phyloP scores from a whole-genome alignment of 179 eudicot genomes.

The Drosera spatulata region DNA sequence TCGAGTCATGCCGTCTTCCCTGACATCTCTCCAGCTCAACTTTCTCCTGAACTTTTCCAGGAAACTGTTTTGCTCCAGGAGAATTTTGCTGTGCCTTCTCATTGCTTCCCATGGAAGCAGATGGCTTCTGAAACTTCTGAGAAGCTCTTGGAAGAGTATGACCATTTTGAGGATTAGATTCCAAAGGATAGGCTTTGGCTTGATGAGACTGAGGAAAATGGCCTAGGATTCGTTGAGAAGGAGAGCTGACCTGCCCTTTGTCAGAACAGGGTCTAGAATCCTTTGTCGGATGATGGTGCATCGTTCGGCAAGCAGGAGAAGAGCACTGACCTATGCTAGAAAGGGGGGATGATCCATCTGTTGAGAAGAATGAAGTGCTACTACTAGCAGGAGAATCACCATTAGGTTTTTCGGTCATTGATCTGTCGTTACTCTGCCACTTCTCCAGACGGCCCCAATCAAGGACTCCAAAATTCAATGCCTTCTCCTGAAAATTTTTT shows the following conservation, averaged over 20 bases:
- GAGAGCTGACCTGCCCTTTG: constrained; percentile 27
- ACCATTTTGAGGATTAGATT: constrained; percentile 10
- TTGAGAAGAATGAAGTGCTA: constrained; percentile 41
- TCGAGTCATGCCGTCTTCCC: constrained; percentile 16
- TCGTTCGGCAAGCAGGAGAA: constrained; percentile 41
- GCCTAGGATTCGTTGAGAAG: constrained; percentile 28
- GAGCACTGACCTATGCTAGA: constrained; percentile 41
- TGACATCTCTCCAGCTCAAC: constrained; percentile 17
- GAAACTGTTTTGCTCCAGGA: constrained; percentile 16
- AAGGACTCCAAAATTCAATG: constrained; percentile 77
- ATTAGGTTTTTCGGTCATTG: constrained; percentile 14
- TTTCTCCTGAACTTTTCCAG: constrained; percentile 9
- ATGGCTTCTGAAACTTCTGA: constrained; percentile 14
- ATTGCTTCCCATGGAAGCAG: constrained; percentile 7
- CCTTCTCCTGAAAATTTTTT: constrained; percentile 42
- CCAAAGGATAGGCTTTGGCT: constrained; percentile 23
- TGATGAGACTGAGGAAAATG: constrained; percentile 23
- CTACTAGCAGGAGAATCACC: constrained; percentile 44
- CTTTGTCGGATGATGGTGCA: constrained; percentile 19
- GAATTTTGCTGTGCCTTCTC: constrained; percentile 20
- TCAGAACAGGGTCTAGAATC: constrained; percentile 13
- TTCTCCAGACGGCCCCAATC: constrained; percentile 71
- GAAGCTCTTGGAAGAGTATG: constrained; percentile 16
- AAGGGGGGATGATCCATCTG: constrained; percentile 43
- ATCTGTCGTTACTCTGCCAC: constrained; percentile 46